phyloP scores from a whole-genome alignment of 306 rosid species.

The peach (Prunus persica) region DNA sequence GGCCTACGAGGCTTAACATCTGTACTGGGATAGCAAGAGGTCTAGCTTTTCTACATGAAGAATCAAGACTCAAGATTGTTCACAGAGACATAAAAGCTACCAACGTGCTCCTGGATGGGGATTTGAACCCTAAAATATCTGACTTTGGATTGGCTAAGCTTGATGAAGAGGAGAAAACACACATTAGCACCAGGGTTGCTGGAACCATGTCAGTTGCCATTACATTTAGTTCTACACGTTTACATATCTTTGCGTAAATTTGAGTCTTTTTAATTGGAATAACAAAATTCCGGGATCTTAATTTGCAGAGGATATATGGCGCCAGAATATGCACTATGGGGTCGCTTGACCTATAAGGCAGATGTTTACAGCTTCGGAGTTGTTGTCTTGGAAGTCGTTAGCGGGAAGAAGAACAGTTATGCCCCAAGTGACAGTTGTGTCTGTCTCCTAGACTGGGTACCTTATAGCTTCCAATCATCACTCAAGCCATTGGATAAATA shows the following conservation, averaged over 20 bases:
- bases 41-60: slow-evolving; percentile 59
- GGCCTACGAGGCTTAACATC: slow-evolving; percentile 55
- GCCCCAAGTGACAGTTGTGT: slow-evolving; percentile 17
- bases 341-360: slow-evolving; percentile 47
- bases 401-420: slow-evolving; percentile 43
- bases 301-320: slow-evolving; percentile 57
- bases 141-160: slow-evolving; percentile 71
- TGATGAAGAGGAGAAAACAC: slow-evolving; percentile 51
- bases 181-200: slow-evolving; percentile 53
- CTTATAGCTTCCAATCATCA: not conserved
- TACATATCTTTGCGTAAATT: not conserved
- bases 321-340: slow-evolving; percentile 63
- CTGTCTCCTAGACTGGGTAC: slow-evolving; percentile 25
- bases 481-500: not conserved
- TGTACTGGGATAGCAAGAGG: slow-evolving; percentile 65
- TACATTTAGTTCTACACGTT: not conserved
- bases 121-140: slow-evolving; percentile 54
- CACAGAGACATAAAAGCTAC: slow-evolving; percentile 73
- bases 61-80: slow-evolving; percentile 59
- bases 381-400: slow-evolving; percentile 49
- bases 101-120: slow-evolving; percentile 50
- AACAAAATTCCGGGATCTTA: not conserved
- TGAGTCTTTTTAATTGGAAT: not conserved
- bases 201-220: slow-evolving; percentile 55
- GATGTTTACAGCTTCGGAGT: slow-evolving; percentile 68